Conservation (phyloP, 2,329 filamentous ascomycete species). For the Aspergillus piperis region DNA sequence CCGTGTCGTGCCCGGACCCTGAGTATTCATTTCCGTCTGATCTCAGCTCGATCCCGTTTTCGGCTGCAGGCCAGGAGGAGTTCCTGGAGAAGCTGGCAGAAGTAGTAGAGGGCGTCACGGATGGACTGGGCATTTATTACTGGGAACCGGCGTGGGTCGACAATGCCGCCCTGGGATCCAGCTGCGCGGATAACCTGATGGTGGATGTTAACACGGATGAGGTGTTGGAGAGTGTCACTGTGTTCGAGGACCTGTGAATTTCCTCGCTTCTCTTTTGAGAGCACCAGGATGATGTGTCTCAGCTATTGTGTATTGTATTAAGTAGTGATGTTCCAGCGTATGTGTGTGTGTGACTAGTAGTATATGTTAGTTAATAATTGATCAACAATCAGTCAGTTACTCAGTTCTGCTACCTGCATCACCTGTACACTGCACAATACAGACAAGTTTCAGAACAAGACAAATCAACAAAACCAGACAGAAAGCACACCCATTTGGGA, state of each 20-base stretch:
- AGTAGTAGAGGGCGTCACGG: slow-evolving; percentile 55
- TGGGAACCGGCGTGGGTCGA: slow-evolving; percentile 74
- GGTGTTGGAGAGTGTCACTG: slow-evolving; percentile 59
- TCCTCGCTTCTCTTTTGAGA: not conserved
- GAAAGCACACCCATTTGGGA: not conserved
- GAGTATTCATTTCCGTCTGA: slow-evolving; percentile 63
- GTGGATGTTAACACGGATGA: slow-evolving; percentile 55
- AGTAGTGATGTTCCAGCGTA: too few species aligned
- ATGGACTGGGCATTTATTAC: slow-evolving; percentile 66
- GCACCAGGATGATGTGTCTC: not conserved
- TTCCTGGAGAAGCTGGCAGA: slow-evolving; percentile 63
- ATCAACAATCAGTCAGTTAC: too few species aligned
- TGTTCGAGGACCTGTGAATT: slow-evolving; percentile 54
- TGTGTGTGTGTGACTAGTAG: too few species aligned
- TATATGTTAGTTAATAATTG: too few species aligned
- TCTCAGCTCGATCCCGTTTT: slow-evolving; percentile 61
- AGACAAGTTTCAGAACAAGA: too few species aligned
- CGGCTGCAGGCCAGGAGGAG: slow-evolving; percentile 61
- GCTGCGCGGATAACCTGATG: slow-evolving; percentile 65
- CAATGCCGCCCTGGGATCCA: slow-evolving; percentile 65
- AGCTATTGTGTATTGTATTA: not conserved
- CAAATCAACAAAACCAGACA: not conserved
- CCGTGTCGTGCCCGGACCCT: slow-evolving; percentile 62
- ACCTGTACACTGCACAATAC: not conserved
- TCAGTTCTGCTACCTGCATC: too few species aligned